phyloP scores from a whole-genome alignment of 2,329 filamentous ascomycete genomes.

The Botryosphaeria agaves region DNA sequence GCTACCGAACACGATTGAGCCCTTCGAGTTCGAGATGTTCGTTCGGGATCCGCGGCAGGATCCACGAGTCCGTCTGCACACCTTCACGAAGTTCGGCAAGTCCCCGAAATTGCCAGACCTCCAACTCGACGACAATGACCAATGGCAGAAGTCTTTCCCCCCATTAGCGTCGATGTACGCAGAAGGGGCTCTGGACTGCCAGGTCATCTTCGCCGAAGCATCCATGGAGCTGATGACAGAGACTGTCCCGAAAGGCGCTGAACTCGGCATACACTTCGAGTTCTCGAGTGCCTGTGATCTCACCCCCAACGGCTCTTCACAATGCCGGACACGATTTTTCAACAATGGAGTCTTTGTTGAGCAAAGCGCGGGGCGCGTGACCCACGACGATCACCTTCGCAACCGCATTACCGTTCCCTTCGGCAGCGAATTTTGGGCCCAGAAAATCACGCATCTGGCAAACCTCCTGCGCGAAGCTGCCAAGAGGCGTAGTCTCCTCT shows the following conservation, averaged over 20 bases:
- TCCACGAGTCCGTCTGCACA: slow-evolving; percentile 14
- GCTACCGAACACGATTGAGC: slow-evolving; percentile 9
- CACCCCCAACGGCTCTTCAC: slow-evolving; percentile 11
- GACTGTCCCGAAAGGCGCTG: slow-evolving; percentile 14
- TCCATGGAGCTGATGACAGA: slow-evolving; percentile 22
- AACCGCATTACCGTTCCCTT: slow-evolving; percentile 18
- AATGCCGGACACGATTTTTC: slow-evolving; percentile 11
- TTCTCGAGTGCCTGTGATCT: slow-evolving; percentile 15
- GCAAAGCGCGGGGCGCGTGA: slow-evolving; percentile 9
- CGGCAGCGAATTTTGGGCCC: slow-evolving; percentile 26
- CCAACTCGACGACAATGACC: slow-evolving; percentile 13
- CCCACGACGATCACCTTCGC: slow-evolving; percentile 9
- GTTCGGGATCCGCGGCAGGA: slow-evolving; percentile 17
- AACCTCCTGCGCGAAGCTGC: slow-evolving; percentile 5
- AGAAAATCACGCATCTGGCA: slow-evolving; percentile 15
- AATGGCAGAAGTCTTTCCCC: slow-evolving; percentile 15
- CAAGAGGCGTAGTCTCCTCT: slow-evolving; percentile 7
- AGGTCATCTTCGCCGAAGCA: slow-evolving; percentile 22
- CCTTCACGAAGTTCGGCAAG: slow-evolving; percentile 18
- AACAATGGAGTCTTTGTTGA: slow-evolving; percentile 5
- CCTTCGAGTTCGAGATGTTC: slow-evolving; percentile 21
- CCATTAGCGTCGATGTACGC: slow-evolving; percentile 9
- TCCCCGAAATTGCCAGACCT: slow-evolving; percentile 13
- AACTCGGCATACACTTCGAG: slow-evolving; percentile 15
- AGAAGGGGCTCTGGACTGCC: slow-evolving; percentile 12